Percentiles rank a stretch among this genome's conserved stretches.
Evolutionary conservation across 257 asterid genomes (phyloP).

Genomic region (Nicotiana otophora): DNA sequence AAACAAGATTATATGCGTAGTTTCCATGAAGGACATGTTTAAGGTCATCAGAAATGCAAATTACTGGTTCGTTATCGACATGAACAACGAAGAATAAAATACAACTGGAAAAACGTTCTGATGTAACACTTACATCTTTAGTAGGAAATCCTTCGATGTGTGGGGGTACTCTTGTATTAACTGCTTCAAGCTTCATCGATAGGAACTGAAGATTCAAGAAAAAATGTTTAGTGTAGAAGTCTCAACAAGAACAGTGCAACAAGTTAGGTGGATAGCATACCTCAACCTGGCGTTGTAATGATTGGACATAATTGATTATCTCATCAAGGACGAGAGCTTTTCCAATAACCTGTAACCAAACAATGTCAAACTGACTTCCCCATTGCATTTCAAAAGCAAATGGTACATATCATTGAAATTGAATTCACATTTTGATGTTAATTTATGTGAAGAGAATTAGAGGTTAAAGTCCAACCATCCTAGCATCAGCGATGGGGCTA

Average conservation of each 20-base stretch:
- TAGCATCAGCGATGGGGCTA: background rate
- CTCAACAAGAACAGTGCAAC: background rate
- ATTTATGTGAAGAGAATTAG: background rate
- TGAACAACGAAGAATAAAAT: background rate
- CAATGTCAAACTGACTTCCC: background rate
- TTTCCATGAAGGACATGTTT: background rate
- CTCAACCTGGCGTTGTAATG: slow-evolving; percentile 26
- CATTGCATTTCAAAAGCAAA: background rate
- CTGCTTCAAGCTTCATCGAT: slow-evolving; percentile 80
- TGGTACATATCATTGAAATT: background rate
- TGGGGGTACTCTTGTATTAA: slow-evolving; percentile 40
- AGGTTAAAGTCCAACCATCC: background rate
- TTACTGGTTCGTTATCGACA: background rate
- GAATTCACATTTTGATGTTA: background rate
- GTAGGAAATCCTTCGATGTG: slow-evolving; percentile 54
- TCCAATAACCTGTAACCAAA: slow-evolving; percentile 24
- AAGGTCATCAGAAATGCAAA: background rate
- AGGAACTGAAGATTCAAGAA: slow-evolving; percentile 40
- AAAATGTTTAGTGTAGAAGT: background rate
- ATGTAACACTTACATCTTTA: slow-evolving; percentile 49
- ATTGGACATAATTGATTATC: slow-evolving; percentile 25
- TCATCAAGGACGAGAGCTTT: slow-evolving; percentile 30
- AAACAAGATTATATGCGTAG: background rate
- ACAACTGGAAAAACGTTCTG: background rate
- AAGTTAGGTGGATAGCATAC: slow-evolving; percentile 8